Evolutionary conservation across 768 basidiomycete genomes (phyloP).

Genomic region (Leccinellum albellum): DNA sequence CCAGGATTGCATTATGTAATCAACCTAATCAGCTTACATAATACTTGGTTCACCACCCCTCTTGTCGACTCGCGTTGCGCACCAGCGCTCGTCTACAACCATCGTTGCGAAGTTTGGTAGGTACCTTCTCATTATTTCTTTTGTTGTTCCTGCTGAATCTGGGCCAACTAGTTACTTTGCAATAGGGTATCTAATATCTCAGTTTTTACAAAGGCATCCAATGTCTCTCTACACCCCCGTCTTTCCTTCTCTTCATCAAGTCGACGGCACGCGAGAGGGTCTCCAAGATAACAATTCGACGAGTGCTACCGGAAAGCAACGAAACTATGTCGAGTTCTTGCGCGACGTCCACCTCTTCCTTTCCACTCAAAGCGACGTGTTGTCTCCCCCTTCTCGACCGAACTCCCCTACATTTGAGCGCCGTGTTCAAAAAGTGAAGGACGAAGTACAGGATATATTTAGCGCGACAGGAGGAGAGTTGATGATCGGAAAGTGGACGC

Average conservation of each 20-base stretch:
- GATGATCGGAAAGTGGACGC: constrained; percentile 45
- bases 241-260: constrained; percentile 25
- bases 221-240: constrained; percentile 36
- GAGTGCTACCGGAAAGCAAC: constrained; percentile 5
- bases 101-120: not conserved
- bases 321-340: constrained; percentile 23
- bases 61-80: too few relatives aligned
- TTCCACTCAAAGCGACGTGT: constrained; percentile 29
- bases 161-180: not conserved
- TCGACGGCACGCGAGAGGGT: constrained; percentile 3
- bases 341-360: constrained; percentile 33
- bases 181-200: not conserved
- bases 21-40: constrained; percentile 7
- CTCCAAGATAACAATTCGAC: not conserved
- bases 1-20: constrained; percentile 10
- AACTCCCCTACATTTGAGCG: constrained; percentile 28
- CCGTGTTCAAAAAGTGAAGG: constrained; percentile 31
- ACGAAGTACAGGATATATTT: constrained; percentile 35
- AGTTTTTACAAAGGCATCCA: not conserved
- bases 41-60: not conserved
- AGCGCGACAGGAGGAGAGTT: constrained; percentile 36
- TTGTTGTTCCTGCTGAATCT: not conserved
- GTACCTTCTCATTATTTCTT: constrained; percentile 1
- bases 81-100: not conserved
- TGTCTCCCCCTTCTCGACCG: constrained; percentile 35